Evolutionary conservation across 768 basidiomycete genomes (phyloP).

Genomic region (Naematelia aurantialba): DNA sequence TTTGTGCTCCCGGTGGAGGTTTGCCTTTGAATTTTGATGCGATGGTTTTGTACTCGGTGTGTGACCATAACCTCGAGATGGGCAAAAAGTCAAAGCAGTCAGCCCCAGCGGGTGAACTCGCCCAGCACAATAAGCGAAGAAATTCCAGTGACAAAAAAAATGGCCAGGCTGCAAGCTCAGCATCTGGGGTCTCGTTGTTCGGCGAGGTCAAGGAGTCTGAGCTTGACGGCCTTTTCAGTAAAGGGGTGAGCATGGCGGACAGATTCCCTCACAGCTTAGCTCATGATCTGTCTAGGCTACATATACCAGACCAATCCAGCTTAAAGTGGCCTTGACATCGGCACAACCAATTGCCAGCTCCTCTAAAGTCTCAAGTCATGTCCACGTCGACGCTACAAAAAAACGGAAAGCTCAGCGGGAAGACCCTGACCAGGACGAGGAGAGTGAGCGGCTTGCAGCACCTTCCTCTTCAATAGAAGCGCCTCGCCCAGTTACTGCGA

Average conservation of each 20-base stretch:
- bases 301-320: constrained; percentile 16
- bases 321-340: constrained; percentile 1
- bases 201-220: constrained; percentile 55
- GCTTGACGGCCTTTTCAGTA: constrained; percentile 62
- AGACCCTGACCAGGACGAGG: constrained; percentile 9
- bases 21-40: background rate
- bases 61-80: too few relatives aligned
- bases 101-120: constrained; percentile 8
- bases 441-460: constrained; percentile 9
- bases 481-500: too few relatives aligned
- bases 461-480: background rate
- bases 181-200: constrained; percentile 24
- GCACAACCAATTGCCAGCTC: constrained; percentile 13
- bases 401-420: constrained; percentile 24
- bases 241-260: constrained; percentile 53
- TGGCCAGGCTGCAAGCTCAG: background rate
- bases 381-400: too few relatives aligned
- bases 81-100: constrained; percentile 24
- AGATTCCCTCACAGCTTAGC: background rate
- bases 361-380: constrained; percentile 10
- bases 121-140: constrained; percentile 11
- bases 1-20: background rate
- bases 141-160: constrained; percentile 11
- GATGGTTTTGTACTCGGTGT: too few relatives aligned
- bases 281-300: constrained; percentile 2